phyloP scores from a whole-genome alignment of 2,329 filamentous ascomycete species.

The Colletotrichum melonis region DNA sequence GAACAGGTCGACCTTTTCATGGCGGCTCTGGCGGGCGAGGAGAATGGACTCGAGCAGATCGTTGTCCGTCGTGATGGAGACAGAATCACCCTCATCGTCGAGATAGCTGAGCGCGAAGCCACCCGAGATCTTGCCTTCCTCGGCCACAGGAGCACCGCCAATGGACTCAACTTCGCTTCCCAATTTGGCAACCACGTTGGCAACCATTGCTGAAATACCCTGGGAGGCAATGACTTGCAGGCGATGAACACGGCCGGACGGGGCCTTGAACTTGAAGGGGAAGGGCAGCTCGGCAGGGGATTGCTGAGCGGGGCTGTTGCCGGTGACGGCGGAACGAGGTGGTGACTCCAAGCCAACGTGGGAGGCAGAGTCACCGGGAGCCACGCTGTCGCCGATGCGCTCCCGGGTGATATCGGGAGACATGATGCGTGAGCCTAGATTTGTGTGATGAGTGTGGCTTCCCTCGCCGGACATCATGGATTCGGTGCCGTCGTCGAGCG shows the following conservation, averaged over 20 bases:
- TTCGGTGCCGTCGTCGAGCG: slow-evolving; percentile 92
- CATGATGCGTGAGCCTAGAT: slow-evolving; percentile 78
- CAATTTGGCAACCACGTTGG: slow-evolving; percentile 84
- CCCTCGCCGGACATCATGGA: slow-evolving; percentile 95
- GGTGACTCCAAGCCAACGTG: slow-evolving; percentile 88
- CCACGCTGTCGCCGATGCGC: slow-evolving; percentile 81
- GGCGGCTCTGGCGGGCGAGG: slow-evolving; percentile 79
- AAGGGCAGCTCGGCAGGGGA: slow-evolving; percentile 81
- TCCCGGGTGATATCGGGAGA: slow-evolving; percentile 83
- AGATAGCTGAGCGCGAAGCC: slow-evolving; percentile 96
- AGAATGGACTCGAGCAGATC: slow-evolving; percentile 92
- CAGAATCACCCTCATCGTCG: slow-evolving; percentile 95
- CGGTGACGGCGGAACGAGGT: slow-evolving; percentile 70
- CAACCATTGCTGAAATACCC: slow-evolving; percentile 83
- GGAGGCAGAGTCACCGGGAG: slow-evolving; percentile 94
- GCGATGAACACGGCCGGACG: slow-evolving; percentile 92
- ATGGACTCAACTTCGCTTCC: slow-evolving; percentile 85
- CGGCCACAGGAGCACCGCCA: slow-evolving; percentile 81
- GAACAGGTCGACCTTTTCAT: slow-evolving; percentile 96
- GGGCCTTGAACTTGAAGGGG: slow-evolving; percentile 99
- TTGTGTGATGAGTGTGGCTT: slow-evolving; percentile 74
- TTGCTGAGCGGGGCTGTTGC: slow-evolving; percentile 62
- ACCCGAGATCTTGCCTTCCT: slow-evolving; percentile 81
- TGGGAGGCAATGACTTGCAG: slow-evolving; percentile 85
- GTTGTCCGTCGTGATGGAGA: slow-evolving; percentile 95